Conservation (phyloP, 2,329 filamentous ascomycete species). For the Diplocarpon mali region DNA sequence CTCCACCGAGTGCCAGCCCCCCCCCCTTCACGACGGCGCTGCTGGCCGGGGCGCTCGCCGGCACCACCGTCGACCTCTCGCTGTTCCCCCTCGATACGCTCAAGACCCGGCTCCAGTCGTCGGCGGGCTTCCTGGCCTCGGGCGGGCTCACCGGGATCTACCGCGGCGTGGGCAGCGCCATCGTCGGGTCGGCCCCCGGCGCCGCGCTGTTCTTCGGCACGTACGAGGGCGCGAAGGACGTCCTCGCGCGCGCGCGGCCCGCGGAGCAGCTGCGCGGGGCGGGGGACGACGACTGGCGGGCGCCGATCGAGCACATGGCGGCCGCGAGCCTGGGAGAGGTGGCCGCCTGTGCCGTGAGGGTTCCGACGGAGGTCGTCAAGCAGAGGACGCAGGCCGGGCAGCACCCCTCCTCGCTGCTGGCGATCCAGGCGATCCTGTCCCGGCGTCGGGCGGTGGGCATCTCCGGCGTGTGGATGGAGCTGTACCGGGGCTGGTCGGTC, state of each 20-base stretch:
- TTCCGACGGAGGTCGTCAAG: slow-evolving; percentile 95
- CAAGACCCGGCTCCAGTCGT: slow-evolving; percentile 91
- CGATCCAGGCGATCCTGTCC: slow-evolving; percentile 59
- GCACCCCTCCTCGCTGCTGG: slow-evolving; percentile 56
- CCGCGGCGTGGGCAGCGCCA: slow-evolving; percentile 76
- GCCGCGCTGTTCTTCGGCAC: slow-evolving; percentile 97
- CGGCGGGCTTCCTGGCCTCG: slow-evolving; percentile 62
- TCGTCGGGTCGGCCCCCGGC: slow-evolving; percentile 85
- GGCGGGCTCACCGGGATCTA: slow-evolving; percentile 91
- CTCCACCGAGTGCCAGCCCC: slow-evolving; percentile 2
- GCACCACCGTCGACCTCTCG: slow-evolving; percentile 91
- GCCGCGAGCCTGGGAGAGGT: slow-evolving; percentile 82
- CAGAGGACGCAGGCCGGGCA: slow-evolving; percentile 86
- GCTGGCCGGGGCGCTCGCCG: slow-evolving; percentile 78
- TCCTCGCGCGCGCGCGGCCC: slow-evolving; percentile 30
- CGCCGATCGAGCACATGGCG: slow-evolving; percentile 57
- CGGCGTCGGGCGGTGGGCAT: slow-evolving; percentile 35
- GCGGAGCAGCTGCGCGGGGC: slow-evolving; percentile 18
- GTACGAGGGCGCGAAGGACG: slow-evolving; percentile 65
- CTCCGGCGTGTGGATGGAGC: slow-evolving; percentile 59
- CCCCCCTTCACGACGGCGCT: slow-evolving; percentile 47
- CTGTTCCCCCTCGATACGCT: slow-evolving; percentile 97
- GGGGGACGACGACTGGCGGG: slow-evolving; percentile 19
- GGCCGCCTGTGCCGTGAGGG: slow-evolving; percentile 81
- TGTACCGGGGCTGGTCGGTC: slow-evolving; percentile 87